Base-by-base conservation (phyloP, 2,329 filamentous ascomycete species). In the Cytospora piceae region DNA sequence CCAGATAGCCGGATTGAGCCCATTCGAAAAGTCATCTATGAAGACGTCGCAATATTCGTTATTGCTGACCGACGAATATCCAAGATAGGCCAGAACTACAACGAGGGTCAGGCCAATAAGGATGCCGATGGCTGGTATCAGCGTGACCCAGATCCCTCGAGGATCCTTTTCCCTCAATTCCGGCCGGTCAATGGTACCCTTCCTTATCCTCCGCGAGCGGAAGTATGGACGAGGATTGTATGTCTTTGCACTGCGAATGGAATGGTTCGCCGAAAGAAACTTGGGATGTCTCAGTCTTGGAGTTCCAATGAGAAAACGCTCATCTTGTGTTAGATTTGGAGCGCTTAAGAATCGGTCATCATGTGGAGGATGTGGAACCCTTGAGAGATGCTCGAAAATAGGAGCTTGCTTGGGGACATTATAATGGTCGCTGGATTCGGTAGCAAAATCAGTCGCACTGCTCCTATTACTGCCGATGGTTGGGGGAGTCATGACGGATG, bases 1-100 rank as follows among this genome's bases (percentile, higher is more conserved):
- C 67, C 67, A 69, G 31, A 67, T 69, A 8, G 46, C 52, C n/a
- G 67, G 27, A n/a, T 69, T 55, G 59, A 69, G 59, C 3, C 67
- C 67, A 34, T 58, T 58, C 17, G 65, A 65, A 27, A 69, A 69
- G 39, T 69, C 67, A 49, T 69, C 65, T 14, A 59, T 49, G 27
- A 69, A 69, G 11, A 69, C 64, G 8, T 46, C 17, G 56, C 65
- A 65, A 29, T 67, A 69, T n/a, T 60, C 3, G 34, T 62, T 31
- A 12, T 55, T 42, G 60, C 64, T 24, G 53, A 67, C 32, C n/a
- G 27, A 58, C 42, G 56, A 4, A 61, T 62, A 46, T 8, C 49
- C 51, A 20, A 51, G n/a, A 58, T 49, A 63, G 31, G 61, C 58
- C 20, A 63, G 20, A 24, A 63, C 24, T 31, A 54, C 54, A 42